These are phyloP conservation scores for Psilocybe sp. DNA, from an alignment of 768 basidiomycete genomes.

Conservation along the genomic window DNA sequence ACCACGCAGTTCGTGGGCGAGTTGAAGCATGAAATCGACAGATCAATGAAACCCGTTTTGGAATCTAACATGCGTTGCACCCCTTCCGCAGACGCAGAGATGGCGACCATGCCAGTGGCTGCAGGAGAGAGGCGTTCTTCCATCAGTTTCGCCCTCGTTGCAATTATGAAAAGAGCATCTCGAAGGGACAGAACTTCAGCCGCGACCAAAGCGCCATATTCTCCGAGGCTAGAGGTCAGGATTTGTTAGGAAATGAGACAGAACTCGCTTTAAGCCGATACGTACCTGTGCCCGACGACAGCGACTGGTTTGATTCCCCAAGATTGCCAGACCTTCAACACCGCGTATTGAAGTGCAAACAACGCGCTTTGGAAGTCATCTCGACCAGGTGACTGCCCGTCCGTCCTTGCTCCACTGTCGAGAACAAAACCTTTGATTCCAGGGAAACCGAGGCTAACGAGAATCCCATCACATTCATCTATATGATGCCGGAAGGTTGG, in stretches of 20 bases:
- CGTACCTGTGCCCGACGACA: slow-evolving; percentile 72
- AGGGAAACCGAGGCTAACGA: slow-evolving; percentile 46
- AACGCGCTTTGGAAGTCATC: slow-evolving; percentile 51
- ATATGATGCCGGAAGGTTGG: slow-evolving; percentile 48
- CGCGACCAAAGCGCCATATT: slow-evolving; percentile 69
- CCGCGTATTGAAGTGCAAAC: slow-evolving; percentile 60
- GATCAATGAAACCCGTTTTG: slow-evolving; percentile 28
- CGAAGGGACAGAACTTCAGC: slow-evolving; percentile 56
- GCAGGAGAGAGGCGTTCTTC: slow-evolving; percentile 39
- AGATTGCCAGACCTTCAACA: slow-evolving; percentile 61
- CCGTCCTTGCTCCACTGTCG: slow-evolving; percentile 6
- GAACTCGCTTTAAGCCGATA: neutral
- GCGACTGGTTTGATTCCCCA: slow-evolving; percentile 65
- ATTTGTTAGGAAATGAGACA: slow-evolving; percentile 9
- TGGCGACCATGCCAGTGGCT: slow-evolving; percentile 60
- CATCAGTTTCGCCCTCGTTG: slow-evolving; percentile 57
- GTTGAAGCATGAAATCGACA: slow-evolving; percentile 63
- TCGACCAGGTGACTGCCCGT: slow-evolving; percentile 2
- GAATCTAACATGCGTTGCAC: slow-evolving; percentile 33
- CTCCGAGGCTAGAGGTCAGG: slow-evolving; percentile 54
- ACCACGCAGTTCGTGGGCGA: slow-evolving; percentile 55
- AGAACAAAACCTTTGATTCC: slow-evolving; percentile 47
- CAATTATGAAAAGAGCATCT: slow-evolving; percentile 57
- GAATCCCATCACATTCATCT: slow-evolving; percentile 54
- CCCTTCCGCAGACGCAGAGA: slow-evolving; percentile 34